Conservation (phyloP, 306 rosid genomes). For the Rubus parviflorus region DNA sequence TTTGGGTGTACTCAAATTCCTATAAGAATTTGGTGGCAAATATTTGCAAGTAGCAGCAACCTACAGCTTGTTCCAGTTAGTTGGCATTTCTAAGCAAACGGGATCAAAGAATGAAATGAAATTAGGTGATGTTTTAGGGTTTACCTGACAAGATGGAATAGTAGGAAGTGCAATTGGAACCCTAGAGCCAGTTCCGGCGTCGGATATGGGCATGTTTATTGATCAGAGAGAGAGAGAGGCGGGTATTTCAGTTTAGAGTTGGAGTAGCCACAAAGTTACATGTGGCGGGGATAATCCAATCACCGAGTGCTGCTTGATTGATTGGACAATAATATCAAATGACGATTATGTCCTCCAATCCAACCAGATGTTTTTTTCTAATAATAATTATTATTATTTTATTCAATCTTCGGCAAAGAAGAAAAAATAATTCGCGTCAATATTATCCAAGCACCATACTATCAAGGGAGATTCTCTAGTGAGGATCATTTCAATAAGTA, state of each 20-base stretch:
- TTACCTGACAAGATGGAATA: constrained; percentile 40
- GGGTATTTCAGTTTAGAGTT: constrained; percentile 5
- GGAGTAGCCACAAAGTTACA: constrained; percentile 12
- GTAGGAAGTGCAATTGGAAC: constrained; percentile 43
- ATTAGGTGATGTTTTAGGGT: constrained; percentile 5
- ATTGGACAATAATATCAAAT: neutral
- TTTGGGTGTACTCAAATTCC: constrained; percentile 28
- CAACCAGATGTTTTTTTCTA: neutral
- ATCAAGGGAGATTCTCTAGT: too few species aligned
- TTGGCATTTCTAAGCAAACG: neutral
- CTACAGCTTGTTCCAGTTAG: constrained; percentile 33
- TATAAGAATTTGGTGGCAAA: constrained; percentile 25
- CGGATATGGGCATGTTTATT: constrained; percentile 48
- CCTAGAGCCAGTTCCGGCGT: constrained; percentile 27
- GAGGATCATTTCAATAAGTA: too few species aligned
- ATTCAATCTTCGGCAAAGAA: too few species aligned
- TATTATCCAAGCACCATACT: too few species aligned
- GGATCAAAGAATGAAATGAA: neutral
- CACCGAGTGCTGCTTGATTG: neutral
- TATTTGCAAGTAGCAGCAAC: constrained; percentile 27
- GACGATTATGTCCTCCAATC: neutral
- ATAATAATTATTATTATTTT: too few species aligned
- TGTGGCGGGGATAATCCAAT: constrained; percentile 22
- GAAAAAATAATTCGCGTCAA: too few species aligned
- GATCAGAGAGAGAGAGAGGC: neutral